Evolutionary conservation across 768 basidiomycete species (phyloP).

Genomic region (Gymnopilus dilepis): DNA sequence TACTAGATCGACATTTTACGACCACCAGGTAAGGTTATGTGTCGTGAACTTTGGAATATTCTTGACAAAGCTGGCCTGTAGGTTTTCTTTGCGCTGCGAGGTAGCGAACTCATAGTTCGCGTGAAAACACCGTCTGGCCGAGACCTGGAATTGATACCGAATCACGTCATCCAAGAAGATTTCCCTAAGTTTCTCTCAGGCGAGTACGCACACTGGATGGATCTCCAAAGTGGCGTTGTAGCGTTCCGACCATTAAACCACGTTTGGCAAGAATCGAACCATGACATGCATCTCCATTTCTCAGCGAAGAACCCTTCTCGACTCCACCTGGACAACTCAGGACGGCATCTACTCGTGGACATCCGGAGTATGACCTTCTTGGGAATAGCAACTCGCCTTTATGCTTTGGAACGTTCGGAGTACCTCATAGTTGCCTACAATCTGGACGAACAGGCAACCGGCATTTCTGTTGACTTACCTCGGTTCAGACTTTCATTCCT

Average conservation of each 20-base stretch:
- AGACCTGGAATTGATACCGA: constrained; percentile 42
- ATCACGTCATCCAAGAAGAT: constrained; percentile 29
- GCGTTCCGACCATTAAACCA: constrained; percentile 37
- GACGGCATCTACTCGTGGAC: constrained; percentile 25
- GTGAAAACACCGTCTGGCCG: constrained; percentile 18
- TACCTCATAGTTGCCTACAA: constrained; percentile 17
- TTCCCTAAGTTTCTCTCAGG: constrained; percentile 35
- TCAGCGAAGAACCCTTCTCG: constrained; percentile 11
- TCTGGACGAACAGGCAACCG: constrained; percentile 8
- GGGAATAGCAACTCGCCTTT: constrained; percentile 18
- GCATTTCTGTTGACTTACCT: constrained; percentile 39
- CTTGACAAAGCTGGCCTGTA: constrained; percentile 13
- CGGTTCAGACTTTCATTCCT: constrained; percentile 48
- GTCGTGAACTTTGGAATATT: constrained; percentile 19
- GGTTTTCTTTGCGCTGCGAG: constrained; percentile 36
- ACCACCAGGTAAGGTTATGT: constrained; percentile 21
- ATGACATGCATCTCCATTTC: constrained; percentile 37
- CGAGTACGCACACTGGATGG: constrained; percentile 41
- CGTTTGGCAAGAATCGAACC: constrained; percentile 31
- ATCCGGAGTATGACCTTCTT: constrained; percentile 27
- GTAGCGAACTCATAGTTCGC: constrained; percentile 35
- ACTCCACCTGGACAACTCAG: constrained; percentile 16
- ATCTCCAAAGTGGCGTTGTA: constrained; percentile 27
- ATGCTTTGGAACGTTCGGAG: constrained; percentile 19
- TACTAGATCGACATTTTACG: constrained; percentile 25